Percentiles rank a stretch among this genome's conserved stretches.
Evolutionary conservation across 2,329 filamentous ascomycete species (phyloP).

Genomic region (Aspergillus clavatus): DNA sequence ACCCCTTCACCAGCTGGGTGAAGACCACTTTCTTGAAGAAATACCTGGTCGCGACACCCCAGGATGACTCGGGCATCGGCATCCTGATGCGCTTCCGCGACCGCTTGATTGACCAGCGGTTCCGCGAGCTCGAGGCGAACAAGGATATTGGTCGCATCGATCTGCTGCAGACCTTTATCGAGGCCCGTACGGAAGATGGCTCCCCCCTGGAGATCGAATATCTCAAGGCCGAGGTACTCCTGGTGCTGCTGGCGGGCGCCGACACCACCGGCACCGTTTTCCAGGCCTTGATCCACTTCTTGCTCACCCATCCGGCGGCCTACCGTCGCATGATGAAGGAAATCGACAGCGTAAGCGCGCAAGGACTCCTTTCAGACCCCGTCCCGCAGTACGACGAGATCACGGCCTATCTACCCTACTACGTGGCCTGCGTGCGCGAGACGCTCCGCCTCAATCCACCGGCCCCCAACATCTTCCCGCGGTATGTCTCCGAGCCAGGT

Average conservation of each 20-base stretch:
- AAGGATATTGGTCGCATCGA: conserved; percentile 46
- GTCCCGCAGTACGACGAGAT: conserved; percentile 44
- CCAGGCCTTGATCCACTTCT: conserved; percentile 44
- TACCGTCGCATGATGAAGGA: conserved; percentile 47
- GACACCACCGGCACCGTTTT: conserved; percentile 52
- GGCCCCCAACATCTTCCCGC: conserved; percentile 49
- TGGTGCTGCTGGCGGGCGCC: conserved; percentile 50
- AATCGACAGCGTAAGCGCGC: conserved; percentile 38
- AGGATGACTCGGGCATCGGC: conserved; percentile 52
- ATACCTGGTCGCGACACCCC: conserved; percentile 50
- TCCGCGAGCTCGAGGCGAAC: conserved; percentile 45
- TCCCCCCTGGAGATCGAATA: conserved; percentile 47
- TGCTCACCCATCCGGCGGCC: conserved; percentile 37
- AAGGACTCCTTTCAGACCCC: conserved; percentile 24
- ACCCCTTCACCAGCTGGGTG: conserved; percentile 52
- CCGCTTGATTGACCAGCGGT: conserved; percentile 47
- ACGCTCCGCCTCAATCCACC: conserved; percentile 49
- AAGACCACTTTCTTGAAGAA: conserved; percentile 51
- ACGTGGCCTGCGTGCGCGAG: conserved; percentile 49
- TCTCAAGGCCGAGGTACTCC: conserved; percentile 51
- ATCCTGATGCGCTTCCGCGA: conserved; percentile 56
- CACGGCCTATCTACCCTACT: conserved; percentile 43
- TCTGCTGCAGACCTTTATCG: conserved; percentile 49
- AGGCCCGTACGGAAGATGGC: conserved; percentile 43
- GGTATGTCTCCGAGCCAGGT: conserved; percentile 38